phyloP scores from a whole-genome alignment of 2,329 filamentous ascomycete species.

The Botrytis galanthina region DNA sequence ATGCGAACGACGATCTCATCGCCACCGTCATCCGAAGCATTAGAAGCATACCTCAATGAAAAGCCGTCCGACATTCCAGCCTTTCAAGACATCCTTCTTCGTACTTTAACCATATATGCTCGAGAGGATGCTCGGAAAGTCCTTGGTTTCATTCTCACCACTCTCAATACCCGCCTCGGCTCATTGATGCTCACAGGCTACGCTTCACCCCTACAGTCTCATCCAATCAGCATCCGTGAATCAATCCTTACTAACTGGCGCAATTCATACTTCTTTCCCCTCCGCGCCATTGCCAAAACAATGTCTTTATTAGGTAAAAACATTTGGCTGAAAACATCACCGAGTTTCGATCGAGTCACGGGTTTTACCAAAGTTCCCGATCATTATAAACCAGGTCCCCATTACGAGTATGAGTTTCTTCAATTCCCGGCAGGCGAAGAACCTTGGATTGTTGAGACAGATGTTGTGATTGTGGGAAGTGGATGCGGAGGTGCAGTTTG shows the following conservation, averaged over 20 bases:
- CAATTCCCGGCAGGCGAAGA: conserved; percentile 33
- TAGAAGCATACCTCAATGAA: conserved; percentile 54
- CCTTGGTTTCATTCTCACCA: conserved; percentile 31
- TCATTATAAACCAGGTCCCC: conserved; percentile 41
- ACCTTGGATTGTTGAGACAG: conserved; percentile 66
- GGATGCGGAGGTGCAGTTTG: conserved; percentile 82
- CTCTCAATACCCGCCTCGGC: conserved; percentile 57
- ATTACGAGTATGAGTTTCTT: conserved; percentile 38
- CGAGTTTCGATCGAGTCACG: conserved; percentile 53
- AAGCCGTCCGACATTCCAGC: conserved; percentile 50
- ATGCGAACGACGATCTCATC: conserved; percentile 41
- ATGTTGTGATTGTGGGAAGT: conserved; percentile 82
- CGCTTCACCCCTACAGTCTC: conserved; percentile 58
- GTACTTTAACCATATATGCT: conserved; percentile 41
- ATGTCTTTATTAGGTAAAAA: conserved; percentile 53
- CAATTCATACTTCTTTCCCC: conserved; percentile 52
- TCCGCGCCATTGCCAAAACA: conserved; percentile 56
- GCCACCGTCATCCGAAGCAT: conserved; percentile 43
- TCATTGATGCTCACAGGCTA: conserved; percentile 67
- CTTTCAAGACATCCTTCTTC: conserved; percentile 52
- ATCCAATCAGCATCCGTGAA: conserved; percentile 59
- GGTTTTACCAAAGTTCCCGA: conserved; percentile 56
- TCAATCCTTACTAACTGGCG: conserved; percentile 62
- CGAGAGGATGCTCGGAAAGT: conserved; percentile 35
- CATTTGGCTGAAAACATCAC: conserved; percentile 48